Evolutionary conservation across 345 rosid genomes (phyloP).

Genomic region (Euphorbia lathyris): DNA sequence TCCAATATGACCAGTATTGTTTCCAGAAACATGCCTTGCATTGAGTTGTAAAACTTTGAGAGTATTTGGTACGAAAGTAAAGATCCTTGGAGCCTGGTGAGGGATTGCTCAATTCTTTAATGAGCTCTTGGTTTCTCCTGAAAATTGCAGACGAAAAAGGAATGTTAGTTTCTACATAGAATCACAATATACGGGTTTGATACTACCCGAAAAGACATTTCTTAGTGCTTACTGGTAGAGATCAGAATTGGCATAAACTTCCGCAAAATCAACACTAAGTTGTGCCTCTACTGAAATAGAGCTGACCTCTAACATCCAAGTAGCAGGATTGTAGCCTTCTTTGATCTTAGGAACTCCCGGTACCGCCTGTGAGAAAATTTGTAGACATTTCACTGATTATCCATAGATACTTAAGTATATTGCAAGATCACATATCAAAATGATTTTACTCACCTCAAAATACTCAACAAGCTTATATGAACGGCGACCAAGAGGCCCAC

Average conservation of each 20-base stretch:
- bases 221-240: conserved; percentile 10
- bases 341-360: conserved; percentile 21
- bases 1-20: conserved; percentile 50
- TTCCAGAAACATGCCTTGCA: conserved; percentile 25
- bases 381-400: too few relatives aligned
- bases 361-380: not conserved
- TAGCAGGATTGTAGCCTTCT: conserved; percentile 29
- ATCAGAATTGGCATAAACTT: conserved; percentile 18
- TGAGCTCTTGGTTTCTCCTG: conserved; percentile 37
- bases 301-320: conserved; percentile 29
- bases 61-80: conserved; percentile 35
- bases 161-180: not conserved
- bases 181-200: not conserved
- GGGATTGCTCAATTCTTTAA: conserved; percentile 40
- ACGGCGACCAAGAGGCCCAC: conserved; percentile 16
- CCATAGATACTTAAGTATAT: too few relatives aligned
- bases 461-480: conserved; percentile 18
- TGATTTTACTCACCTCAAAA: conserved; percentile 7
- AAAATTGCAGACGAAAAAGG: not conserved
- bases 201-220: not conserved
- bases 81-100: conserved; percentile 34
- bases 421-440: too few relatives aligned
- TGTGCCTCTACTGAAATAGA: conserved; percentile 15
- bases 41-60: not conserved
- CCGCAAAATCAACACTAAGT: conserved; percentile 28